Conservation (phyloP, 2,329 filamentous ascomycete species). For the Aspergillus chevalieri region DNA sequence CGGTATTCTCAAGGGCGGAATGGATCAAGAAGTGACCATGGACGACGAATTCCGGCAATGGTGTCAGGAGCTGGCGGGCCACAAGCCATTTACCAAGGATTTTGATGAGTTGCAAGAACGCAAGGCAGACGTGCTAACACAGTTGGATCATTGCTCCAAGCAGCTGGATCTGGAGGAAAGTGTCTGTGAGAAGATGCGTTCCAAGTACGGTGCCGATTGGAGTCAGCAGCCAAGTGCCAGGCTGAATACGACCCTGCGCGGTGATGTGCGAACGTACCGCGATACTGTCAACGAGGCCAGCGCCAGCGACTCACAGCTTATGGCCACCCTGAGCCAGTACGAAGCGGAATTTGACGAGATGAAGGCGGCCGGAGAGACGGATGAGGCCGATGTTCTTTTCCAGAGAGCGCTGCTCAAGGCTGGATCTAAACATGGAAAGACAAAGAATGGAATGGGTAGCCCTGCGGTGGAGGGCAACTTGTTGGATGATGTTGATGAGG, state of each 20-base stretch:
- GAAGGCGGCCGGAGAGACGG: constrained; percentile 77
- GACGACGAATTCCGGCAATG: constrained; percentile 89
- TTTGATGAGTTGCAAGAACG: constrained; percentile 74
- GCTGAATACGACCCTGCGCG: constrained; percentile 78
- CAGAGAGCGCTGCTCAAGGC: constrained; percentile 78
- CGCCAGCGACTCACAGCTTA: constrained; percentile 77
- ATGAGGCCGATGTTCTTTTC: constrained; percentile 82
- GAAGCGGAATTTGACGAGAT: constrained; percentile 91
- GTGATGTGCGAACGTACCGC: constrained; percentile 80
- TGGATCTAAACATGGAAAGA: constrained; percentile 51
- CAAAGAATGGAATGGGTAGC: constrained; percentile 58
- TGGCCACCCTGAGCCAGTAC: constrained; percentile 76
- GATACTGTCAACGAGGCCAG: constrained; percentile 85
- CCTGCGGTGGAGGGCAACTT: constrained; percentile 67
- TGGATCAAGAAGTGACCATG: constrained; percentile 79
- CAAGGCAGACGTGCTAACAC: constrained; percentile 65
- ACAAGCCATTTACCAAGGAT: constrained; percentile 69
- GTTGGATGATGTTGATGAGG: constrained; percentile 84
- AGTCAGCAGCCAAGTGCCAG: constrained; percentile 91
- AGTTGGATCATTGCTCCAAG: constrained; percentile 74
- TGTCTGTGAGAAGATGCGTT: constrained; percentile 98
- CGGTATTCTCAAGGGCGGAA: constrained; percentile 85
- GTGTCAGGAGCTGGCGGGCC: constrained; percentile 87
- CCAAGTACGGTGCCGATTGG: constrained; percentile 93
- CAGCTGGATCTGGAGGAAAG: constrained; percentile 95